Percentiles rank a stretch among this genome's conserved stretches.
phyloP scores from a whole-genome alignment of 192 early-diverging fungal genomes.

The Umbelopsis isabellina region DNA sequence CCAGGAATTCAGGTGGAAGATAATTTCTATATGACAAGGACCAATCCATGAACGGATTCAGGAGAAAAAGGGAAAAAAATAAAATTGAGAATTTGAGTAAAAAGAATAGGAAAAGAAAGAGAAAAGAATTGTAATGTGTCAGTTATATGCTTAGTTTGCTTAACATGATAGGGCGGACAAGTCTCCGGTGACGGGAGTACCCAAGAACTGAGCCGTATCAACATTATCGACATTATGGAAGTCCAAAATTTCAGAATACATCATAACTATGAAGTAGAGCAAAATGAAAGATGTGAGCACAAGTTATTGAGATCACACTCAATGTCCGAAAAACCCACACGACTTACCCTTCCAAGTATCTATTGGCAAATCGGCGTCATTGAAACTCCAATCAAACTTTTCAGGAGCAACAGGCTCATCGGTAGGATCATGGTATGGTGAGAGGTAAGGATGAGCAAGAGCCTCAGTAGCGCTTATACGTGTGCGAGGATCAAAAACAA shows the following conservation, averaged over 20 bases:
- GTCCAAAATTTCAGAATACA: slow-evolving; percentile 84
- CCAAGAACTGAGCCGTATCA: slow-evolving; percentile 41
- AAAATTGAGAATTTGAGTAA: not conserved
- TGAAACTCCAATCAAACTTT: slow-evolving; percentile 95
- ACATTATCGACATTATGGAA: slow-evolving; percentile 65
- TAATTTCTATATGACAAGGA: slow-evolving; percentile 1
- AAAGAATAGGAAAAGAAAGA: not conserved
- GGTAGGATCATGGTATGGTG: slow-evolving; percentile 87
- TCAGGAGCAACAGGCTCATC: slow-evolving; percentile 84
- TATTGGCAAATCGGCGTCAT: slow-evolving; percentile 84
- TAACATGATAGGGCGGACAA: slow-evolving; percentile 11
- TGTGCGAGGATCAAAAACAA: slow-evolving; percentile 91
- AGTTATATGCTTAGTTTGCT: not conserved
- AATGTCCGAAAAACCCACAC: not conserved
- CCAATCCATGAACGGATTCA: not conserved
- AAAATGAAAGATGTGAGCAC: not conserved
- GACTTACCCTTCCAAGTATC: slow-evolving; percentile 79
- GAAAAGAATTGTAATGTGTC: slow-evolving; percentile 8
- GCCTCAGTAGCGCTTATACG: slow-evolving; percentile 89
- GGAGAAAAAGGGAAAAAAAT: slow-evolving; percentile 1
- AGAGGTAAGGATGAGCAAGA: slow-evolving; percentile 87
- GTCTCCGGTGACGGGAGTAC: slow-evolving; percentile 41
- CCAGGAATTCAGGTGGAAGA: no score
- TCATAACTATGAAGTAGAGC: slow-evolving; percentile 60
- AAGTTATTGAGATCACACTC: not conserved